Conservation (phyloP, 1,284 basidiomycete species). For the Puccinia sorghi region DNA sequence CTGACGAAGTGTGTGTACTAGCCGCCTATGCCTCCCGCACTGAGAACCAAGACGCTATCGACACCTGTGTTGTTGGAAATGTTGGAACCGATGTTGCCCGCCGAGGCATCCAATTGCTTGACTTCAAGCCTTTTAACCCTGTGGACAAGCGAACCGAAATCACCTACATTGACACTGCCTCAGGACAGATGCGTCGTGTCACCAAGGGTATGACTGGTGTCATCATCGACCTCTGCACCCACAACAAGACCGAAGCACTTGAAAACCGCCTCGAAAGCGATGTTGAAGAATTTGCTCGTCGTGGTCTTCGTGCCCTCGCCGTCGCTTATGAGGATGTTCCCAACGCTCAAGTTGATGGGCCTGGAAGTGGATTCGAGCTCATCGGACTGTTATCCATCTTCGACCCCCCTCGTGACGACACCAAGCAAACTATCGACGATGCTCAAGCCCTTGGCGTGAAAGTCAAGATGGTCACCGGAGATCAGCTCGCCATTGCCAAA, state of each 20-base stretch:
- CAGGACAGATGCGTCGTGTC: slow-evolving; percentile 92
- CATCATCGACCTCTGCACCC: slow-evolving; percentile 71
- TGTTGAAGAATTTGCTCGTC: slow-evolving; percentile 88
- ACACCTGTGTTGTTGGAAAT: slow-evolving; percentile 74
- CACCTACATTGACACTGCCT: slow-evolving; percentile 89
- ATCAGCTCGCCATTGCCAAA: slow-evolving; percentile 98
- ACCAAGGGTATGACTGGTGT: slow-evolving; percentile 99
- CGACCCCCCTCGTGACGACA: slow-evolving; percentile 96
- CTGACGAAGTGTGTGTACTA: slow-evolving; percentile 87
- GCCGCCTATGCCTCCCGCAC: slow-evolving; percentile 94
- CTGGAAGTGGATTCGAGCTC: slow-evolving; percentile 94
- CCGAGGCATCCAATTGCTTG: slow-evolving; percentile 87
- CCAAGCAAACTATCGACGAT: slow-evolving; percentile 98
- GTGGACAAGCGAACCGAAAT: slow-evolving; percentile 99
- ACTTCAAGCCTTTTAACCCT: slow-evolving; percentile 99
- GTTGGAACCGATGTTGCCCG: slow-evolving; percentile 75
- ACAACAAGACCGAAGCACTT: slow-evolving; percentile 90
- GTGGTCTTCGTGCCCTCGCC: slow-evolving; percentile 96
- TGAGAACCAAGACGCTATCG: slow-evolving; percentile 98
- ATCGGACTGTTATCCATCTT: slow-evolving; percentile 96
- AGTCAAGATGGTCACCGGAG: slow-evolving; percentile 99
- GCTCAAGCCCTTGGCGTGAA: slow-evolving; percentile 92
- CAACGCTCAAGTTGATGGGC: slow-evolving; percentile 64
- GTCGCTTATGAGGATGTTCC: slow-evolving; percentile 87
- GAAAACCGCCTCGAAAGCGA: slow-evolving; percentile 90